These are phyloP conservation scores for Populus alba DNA, from an alignment of 345 rosid genomes.

Conservation along the genomic window DNA sequence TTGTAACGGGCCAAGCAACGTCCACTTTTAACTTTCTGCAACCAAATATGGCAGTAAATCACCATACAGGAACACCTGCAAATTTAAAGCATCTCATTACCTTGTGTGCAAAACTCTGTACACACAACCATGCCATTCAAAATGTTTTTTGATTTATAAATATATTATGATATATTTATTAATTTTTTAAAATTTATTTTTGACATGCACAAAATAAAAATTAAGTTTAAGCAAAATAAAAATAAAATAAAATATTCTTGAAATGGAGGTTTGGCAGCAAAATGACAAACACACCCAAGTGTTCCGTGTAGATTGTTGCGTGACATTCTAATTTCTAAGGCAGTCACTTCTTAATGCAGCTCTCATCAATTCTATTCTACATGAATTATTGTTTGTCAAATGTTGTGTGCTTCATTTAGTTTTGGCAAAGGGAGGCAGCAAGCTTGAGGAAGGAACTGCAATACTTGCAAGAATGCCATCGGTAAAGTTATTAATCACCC, in stretches of 20 bases:
- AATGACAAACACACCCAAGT: background rate
- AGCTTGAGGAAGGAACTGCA: slow-evolving; percentile 66
- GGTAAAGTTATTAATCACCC: slow-evolving; percentile 34
- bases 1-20: background rate
- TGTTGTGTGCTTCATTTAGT: slow-evolving; percentile 29
- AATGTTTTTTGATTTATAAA: too few species aligned
- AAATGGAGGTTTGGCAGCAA: too few species aligned
- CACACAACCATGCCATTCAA: background rate
- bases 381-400: background rate
- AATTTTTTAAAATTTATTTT: too few species aligned
- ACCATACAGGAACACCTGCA: background rate
- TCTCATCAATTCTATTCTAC: background rate
- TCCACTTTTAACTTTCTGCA: background rate
- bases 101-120: background rate
- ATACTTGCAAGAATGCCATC: slow-evolving; percentile 62
- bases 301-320: background rate
- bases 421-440: slow-evolving; percentile 77
- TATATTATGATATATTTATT: too few species aligned
- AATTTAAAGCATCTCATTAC: background rate
- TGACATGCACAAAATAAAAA: too few species aligned
- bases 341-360: background rate
- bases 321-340: background rate
- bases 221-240: too few species aligned
- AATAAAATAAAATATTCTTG: too few species aligned
- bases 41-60: background rate